Percentiles rank a stretch among this genome's conserved stretches.
phyloP scores from a whole-genome alignment of 2,329 filamentous ascomycete genomes.

The Plenodomus tracheiphilus region DNA sequence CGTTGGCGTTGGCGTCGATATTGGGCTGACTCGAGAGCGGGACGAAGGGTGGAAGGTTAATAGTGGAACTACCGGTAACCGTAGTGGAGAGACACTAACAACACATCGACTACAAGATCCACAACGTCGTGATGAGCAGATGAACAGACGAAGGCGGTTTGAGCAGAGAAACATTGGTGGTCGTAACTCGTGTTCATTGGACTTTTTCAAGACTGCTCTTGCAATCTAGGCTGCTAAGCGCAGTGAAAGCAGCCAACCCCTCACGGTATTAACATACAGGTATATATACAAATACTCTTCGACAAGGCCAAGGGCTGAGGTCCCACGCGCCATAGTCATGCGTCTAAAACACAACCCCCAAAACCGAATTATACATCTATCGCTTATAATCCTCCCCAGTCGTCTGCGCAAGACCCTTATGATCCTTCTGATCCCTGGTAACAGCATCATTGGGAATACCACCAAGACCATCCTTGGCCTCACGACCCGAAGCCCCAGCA shows the following conservation, averaged over 20 bases:
- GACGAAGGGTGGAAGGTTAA: background rate
- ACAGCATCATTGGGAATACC: slow-evolving; percentile 64
- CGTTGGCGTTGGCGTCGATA: background rate
- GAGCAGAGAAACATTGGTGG: background rate
- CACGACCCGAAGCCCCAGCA: slow-evolving; percentile 61
- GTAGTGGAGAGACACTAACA: background rate
- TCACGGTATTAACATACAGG: slow-evolving; percentile 6
- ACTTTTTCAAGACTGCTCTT: slow-evolving; percentile 13
- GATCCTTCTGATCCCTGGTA: slow-evolving; percentile 51
- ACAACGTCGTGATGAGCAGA: background rate
- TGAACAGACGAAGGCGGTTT: too few species aligned
- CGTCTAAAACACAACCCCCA: slow-evolving; percentile 5
- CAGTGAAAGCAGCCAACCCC: slow-evolving; percentile 9
- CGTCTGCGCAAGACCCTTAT: slow-evolving; percentile 47
- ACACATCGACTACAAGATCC: too few species aligned
- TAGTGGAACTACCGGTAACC: background rate
- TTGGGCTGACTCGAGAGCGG: background rate
- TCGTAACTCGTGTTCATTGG: slow-evolving; percentile 7
- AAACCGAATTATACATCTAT: slow-evolving; percentile 4
- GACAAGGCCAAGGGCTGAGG: too few species aligned
- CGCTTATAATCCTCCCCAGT: slow-evolving; percentile 43
- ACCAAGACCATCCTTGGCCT: slow-evolving; percentile 61
- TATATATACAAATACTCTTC: background rate
- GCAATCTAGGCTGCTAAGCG: slow-evolving; percentile 14
- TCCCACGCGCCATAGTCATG: slow-evolving; percentile 1